Conservation (phyloP, 768 basidiomycete genomes). For the Trametes maxima region DNA sequence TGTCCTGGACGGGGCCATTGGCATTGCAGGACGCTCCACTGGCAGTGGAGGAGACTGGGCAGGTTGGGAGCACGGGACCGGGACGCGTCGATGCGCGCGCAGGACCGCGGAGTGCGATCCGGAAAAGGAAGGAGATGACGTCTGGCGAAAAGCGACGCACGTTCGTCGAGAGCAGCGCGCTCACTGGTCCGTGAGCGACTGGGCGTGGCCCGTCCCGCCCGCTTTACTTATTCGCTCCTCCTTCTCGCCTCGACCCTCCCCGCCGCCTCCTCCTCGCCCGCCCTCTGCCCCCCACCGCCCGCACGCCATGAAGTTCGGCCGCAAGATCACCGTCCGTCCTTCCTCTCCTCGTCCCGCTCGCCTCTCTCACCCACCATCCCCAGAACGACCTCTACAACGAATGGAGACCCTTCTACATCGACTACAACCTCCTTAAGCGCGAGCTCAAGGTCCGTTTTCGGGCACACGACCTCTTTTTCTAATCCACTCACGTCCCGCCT, state of each 20-base stretch:
- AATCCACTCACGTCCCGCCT: background rate
- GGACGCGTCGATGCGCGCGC: background rate
- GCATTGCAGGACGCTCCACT: background rate
- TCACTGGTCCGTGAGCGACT: background rate
- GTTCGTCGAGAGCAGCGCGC: background rate
- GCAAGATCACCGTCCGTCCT: constrained; percentile 65
- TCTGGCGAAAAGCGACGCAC: constrained; percentile 1
- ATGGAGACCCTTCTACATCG: constrained; percentile 89
- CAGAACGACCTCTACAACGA: constrained; percentile 86
- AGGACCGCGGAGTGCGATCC: background rate
- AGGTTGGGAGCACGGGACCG: background rate
- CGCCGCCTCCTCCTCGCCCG: background rate
- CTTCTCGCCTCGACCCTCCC: background rate
- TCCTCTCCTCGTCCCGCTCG: background rate
- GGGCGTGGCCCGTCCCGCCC: background rate
- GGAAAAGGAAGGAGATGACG: background rate
- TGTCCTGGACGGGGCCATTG: constrained; percentile 1
- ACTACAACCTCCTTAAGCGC: constrained; percentile 88
- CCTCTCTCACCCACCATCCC: background rate
- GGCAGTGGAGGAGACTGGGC: background rate
- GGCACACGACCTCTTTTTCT: constrained; percentile 15
- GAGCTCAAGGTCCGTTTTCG: constrained; percentile 70
- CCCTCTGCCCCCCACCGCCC: background rate
- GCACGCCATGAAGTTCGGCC: constrained; percentile 74
- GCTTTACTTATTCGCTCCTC: background rate